Evolutionary conservation across 1,139 yeast genomes (phyloP), one percentile per base, ranked within the genome.

Genomic region (Groenewaldozyma auringiensis): DNA sequence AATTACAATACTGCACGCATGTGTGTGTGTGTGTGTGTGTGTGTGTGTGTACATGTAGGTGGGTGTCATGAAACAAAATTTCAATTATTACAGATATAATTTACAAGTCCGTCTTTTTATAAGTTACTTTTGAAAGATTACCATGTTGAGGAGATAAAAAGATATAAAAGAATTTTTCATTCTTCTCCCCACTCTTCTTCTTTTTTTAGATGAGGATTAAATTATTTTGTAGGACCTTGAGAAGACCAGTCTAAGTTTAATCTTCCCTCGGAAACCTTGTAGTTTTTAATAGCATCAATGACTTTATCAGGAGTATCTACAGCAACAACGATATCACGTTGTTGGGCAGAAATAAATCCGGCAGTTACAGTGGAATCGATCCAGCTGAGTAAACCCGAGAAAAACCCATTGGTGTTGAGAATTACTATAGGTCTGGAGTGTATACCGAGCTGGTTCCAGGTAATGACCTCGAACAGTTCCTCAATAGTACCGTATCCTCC

Each of bases 401-500:
- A 87, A 64, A 84, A 87, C 0, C 95, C 95, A 62, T 83, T 75
- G 47, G 83, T 73, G 65, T 87, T 87, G 65, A 80, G 79, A 41
- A 87, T 63, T 17, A 87, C 81, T 56, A 87, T 78, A 16, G 95
- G 95, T 63, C 83, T 82, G 53, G 72, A 69, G 65, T 87, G 96
- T 54, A 87, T 87, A 37, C 88, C 92, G 57, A 87, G 72, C 68
- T 87, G 96, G 50, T 81, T 80, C 92, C 96, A 87, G 3, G 96
- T 87, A 45, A 84, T 83, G 47, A 86, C 83, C 68, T 87, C 95
- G 81, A 87, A 81, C 53, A 87, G 72, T 66, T 87, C 96, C 66
- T 87, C 96, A 59, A 86, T 68, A 3, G 95, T 86, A 45, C 95
- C 96, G 62, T 81, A 86, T 11, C 96, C 96, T 50, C 96, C 96